A percentile compares a stretch with the other conserved stretches of the same genome.
Evolutionary conservation across 2,329 filamentous ascomycete species (phyloP).

Genomic region (Colletotrichum gigasporum): DNA sequence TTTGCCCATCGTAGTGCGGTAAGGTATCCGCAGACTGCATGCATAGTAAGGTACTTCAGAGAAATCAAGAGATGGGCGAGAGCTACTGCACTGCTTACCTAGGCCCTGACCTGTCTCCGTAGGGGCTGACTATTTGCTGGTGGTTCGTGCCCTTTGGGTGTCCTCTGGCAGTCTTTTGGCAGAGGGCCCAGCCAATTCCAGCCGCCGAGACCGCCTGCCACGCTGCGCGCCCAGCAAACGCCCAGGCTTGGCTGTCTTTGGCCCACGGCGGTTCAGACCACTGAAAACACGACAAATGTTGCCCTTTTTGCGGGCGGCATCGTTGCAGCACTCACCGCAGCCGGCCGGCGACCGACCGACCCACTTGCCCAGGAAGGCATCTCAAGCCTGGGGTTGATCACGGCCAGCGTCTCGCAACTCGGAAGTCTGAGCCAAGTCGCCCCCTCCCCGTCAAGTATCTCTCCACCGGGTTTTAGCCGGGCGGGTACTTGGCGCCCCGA

Average conservation of each 20-base stretch:
- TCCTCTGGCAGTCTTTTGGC: too few relatives aligned
- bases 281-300: background rate
- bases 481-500: background rate
- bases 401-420: background rate
- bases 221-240: background rate
- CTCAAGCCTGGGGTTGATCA: background rate
- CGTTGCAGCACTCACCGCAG: background rate
- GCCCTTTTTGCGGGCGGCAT: conserved; percentile 2
- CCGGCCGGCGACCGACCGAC: background rate
- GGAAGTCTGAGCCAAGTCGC: background rate
- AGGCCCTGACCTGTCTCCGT: too few relatives aligned
- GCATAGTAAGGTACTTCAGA: too few relatives aligned
- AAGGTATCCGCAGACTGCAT: too few relatives aligned
- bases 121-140: too few relatives aligned
- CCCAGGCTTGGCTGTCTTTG: background rate
- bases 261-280: background rate
- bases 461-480: background rate
- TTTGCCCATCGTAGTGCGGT: too few relatives aligned
- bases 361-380: conserved; percentile 2
- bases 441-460: background rate
- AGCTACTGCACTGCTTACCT: too few relatives aligned
- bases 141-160: too few relatives aligned
- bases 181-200: too few relatives aligned
- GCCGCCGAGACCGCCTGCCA: too few relatives aligned
- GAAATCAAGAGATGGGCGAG: too few relatives aligned